Base-by-base conservation (phyloP, 2,329 filamentous ascomycete species). In the Dactylellina sp. region DNA sequence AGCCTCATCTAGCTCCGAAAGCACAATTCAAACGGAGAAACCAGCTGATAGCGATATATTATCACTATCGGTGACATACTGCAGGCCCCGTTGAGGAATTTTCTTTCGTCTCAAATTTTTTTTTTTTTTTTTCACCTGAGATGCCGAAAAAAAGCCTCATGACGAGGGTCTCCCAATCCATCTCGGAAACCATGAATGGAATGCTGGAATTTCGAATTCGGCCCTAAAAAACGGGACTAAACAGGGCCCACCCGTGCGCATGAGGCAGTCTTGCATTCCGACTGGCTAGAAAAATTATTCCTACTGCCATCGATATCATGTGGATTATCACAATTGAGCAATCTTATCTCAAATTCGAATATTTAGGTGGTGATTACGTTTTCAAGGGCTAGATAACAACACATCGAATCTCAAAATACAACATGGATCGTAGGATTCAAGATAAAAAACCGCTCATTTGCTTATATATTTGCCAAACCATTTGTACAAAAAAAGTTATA, bases 131-230 rank as follows among this genome's bases (percentile, higher is more conserved):
- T 18, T 50, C 39, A 24, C n/a, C 32, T 24, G 35, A 46, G 64
- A 55, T 55, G 39, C 46, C 56, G 49, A 57, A 62, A 70, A 70
- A 70, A 70, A 70, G 64, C 64, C 64, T 70, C 64, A 70, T 49
- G 64, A 70, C 64, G 55, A 62, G 64, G 64, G 55, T 20, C n/a
- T n/a, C 18, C 12, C 24, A 18, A 40, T 70, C 55, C 56, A 32
- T 60, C 50, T 70, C 64, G 64, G 64, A 70, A 70, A 63, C 22
- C 44, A 52, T 42, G 32, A 42, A 18, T n/a, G 55, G 64, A 61
- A 70, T 61, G 64, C 59, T 68, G 42, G 25, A 25, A 49, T 7
- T 2, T 60, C 32, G 55, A 55, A 60, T 70, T 61, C 64, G 64
- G 64, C 56, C 64, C 46, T 47, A 56, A 70, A 28, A 61, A 42